Percentiles rank a stretch among this genome's conserved stretches.
phyloP scores from a whole-genome alignment of 2,329 filamentous ascomycete genomes.

The Phoma sp. region DNA sequence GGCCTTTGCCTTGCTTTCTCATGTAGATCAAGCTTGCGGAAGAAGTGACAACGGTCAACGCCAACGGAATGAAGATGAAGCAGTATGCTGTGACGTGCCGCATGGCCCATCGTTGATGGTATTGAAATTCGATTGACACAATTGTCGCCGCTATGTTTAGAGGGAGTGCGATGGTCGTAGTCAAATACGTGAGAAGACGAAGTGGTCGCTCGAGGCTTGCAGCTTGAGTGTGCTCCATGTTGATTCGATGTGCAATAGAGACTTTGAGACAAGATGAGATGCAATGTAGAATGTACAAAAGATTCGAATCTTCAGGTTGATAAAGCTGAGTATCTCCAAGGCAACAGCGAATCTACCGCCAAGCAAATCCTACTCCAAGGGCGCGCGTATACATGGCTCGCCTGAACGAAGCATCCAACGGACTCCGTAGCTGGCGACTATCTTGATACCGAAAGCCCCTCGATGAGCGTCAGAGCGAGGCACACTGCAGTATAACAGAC shows the following conservation, averaged over 20 bases:
- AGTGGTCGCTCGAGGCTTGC: slow-evolving; percentile 4
- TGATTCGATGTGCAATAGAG: neutral
- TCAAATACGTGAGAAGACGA: slow-evolving; percentile 10
- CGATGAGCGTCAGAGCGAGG: neutral
- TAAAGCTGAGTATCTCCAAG: slow-evolving; percentile 7
- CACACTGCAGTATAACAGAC: neutral
- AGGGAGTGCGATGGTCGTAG: slow-evolving; percentile 7
- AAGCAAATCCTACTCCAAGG: slow-evolving; percentile 3
- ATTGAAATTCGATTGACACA: neutral
- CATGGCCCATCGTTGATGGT: neutral
- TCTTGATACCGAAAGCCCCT: slow-evolving; percentile 10
- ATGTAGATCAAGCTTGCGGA: slow-evolving; percentile 9
- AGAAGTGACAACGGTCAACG: slow-evolving; percentile 2
- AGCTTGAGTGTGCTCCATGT: neutral
- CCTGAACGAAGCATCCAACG: slow-evolving; percentile 6
- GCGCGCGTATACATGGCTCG: slow-evolving; percentile 3
- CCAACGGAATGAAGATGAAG: slow-evolving; percentile 13
- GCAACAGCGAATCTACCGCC: slow-evolving; percentile 14
- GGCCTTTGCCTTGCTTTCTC: slow-evolving; percentile 10
- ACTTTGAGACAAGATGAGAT: neutral
- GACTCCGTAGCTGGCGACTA: neutral
- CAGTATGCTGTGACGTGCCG: slow-evolving; percentile 5
- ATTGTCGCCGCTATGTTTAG: slow-evolving; percentile 8
- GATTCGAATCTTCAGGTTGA: neutral
- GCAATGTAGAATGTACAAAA: neutral